Evolutionary conservation across 2,329 filamentous ascomycete genomes (phyloP).

Genomic region (Penicillium sp.): DNA sequence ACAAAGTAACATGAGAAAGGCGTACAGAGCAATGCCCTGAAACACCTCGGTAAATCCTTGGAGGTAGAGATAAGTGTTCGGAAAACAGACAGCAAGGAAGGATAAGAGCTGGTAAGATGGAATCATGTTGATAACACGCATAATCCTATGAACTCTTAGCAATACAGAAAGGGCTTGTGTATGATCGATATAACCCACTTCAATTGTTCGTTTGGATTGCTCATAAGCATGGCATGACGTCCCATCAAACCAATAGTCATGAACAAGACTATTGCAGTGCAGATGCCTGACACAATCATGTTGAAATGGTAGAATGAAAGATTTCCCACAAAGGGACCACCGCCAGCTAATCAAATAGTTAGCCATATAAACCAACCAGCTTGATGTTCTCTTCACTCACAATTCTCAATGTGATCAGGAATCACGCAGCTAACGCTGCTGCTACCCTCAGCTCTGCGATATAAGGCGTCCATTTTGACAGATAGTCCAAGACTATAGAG

Average conservation of each 20-base stretch:
- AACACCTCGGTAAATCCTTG: slow-evolving; percentile 41
- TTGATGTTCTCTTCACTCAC: too few species aligned
- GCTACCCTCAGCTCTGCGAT: too few species aligned
- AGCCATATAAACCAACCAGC: too few species aligned
- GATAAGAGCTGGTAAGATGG: slow-evolving; percentile 44
- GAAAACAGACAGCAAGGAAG: slow-evolving; percentile 42
- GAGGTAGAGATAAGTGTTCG: slow-evolving; percentile 43
- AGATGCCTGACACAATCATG: slow-evolving; percentile 39
- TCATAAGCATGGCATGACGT: slow-evolving; percentile 42
- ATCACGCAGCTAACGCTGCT: too few species aligned
- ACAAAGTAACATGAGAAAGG: slow-evolving; percentile 45
- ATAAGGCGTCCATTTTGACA: too few species aligned
- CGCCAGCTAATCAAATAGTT: too few species aligned
- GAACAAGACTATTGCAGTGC: slow-evolving; percentile 34
- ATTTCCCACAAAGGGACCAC: slow-evolving; percentile 19
- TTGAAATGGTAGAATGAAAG: slow-evolving; percentile 38
- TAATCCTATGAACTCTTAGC: slow-evolving; percentile 30
- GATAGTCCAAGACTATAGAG: too few species aligned
- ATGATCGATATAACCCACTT: slow-evolving; percentile 30
- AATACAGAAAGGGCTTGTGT: too few species aligned
- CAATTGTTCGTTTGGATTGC: slow-evolving; percentile 45
- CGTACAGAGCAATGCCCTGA: slow-evolving; percentile 45
- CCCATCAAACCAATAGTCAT: slow-evolving; percentile 33
- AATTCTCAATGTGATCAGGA: too few species aligned
- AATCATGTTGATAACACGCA: slow-evolving; percentile 46